These are phyloP conservation scores for Kodamaea neixiangensis DNA, from an alignment of 805 yeast species.

Conservation along the genomic window DNA sequence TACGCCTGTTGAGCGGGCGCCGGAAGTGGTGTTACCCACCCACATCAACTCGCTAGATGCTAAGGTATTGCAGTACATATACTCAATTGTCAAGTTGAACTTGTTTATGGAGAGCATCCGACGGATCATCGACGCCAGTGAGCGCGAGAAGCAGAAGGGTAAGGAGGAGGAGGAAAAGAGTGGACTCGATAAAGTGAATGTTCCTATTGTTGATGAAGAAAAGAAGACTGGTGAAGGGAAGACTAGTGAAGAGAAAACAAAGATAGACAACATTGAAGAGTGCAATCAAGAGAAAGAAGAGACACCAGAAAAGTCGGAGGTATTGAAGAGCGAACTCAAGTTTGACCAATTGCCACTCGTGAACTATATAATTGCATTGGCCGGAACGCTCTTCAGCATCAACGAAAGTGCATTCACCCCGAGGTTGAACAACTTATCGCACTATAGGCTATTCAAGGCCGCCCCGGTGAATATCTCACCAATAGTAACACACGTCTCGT, in stretches of 20 bases:
- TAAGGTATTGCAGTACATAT: slow-evolving; percentile 58
- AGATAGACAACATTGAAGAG: background rate
- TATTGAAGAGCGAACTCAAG: slow-evolving; percentile 1
- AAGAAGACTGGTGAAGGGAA: background rate
- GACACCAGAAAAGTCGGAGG: slow-evolving; percentile 5
- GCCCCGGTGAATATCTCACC: slow-evolving; percentile 30
- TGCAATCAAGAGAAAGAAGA: slow-evolving; percentile 6
- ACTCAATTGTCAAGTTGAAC: slow-evolving; percentile 50
- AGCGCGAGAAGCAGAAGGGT: slow-evolving; percentile 13
- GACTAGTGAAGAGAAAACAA: background rate
- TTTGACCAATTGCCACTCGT: slow-evolving; percentile 27
- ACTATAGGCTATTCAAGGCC: slow-evolving; percentile 28
- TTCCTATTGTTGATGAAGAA: background rate
- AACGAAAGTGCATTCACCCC: slow-evolving; percentile 34
- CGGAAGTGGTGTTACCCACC: slow-evolving; percentile 4
- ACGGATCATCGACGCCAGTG: slow-evolving; percentile 19
- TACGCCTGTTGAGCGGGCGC: background rate
- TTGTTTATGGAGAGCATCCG: slow-evolving; percentile 36
- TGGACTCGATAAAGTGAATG: slow-evolving; percentile 10
- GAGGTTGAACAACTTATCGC: slow-evolving; percentile 29
- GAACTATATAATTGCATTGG: slow-evolving; percentile 36
- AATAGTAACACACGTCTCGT: slow-evolving; percentile 41
- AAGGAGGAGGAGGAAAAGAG: background rate
- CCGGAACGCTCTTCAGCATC: slow-evolving; percentile 37
- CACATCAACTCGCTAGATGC: slow-evolving; percentile 47